Evolutionary conservation across 192 early-diverging fungal species (phyloP).

Genomic region (Martensiomyces pterosporus): DNA sequence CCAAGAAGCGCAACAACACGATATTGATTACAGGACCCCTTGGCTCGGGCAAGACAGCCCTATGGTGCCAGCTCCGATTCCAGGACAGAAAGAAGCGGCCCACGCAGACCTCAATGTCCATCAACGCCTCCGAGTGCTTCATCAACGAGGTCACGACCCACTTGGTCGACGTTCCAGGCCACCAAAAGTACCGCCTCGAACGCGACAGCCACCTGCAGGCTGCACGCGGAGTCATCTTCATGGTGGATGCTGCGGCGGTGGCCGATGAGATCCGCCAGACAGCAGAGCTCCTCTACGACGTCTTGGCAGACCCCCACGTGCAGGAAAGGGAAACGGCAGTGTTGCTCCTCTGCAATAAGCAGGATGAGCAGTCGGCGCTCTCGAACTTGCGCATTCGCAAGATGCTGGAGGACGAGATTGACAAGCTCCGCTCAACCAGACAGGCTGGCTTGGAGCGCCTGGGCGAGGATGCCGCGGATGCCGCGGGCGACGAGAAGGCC

Average conservation of each 20-base stretch:
- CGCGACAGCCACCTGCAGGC: slow-evolving; percentile 65
- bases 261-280: slow-evolving; percentile 52
- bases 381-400: slow-evolving; percentile 61
- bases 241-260: slow-evolving; percentile 70
- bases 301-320: slow-evolving; percentile 63
- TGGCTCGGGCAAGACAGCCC: slow-evolving; percentile 34
- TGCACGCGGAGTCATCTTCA: slow-evolving; percentile 69
- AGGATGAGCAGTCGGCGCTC: slow-evolving; percentile 68
- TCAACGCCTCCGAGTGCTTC: slow-evolving; percentile 22
- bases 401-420: slow-evolving; percentile 75
- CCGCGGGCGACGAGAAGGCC: slow-evolving; percentile 55
- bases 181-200: slow-evolving; percentile 74
- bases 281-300: slow-evolving; percentile 80
- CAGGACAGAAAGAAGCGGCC: slow-evolving; percentile 12
- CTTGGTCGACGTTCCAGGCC: slow-evolving; percentile 85
- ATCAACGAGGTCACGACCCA: slow-evolving; percentile 22
- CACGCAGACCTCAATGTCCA: slow-evolving; percentile 39
- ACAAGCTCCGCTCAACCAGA: slow-evolving; percentile 22
- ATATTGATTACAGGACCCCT: slow-evolving; percentile 34
- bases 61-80: slow-evolving; percentile 42
- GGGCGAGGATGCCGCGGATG: slow-evolving; percentile 12
- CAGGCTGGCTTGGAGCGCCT: slow-evolving; percentile 31
- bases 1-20: slow-evolving; percentile 19
- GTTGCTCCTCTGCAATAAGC: slow-evolving; percentile 81
- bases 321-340: slow-evolving; percentile 58